These are phyloP conservation scores for Coccomyxa sp. DNA, from an alignment of 139 green algal genomes.

Conservation along the genomic window DNA sequence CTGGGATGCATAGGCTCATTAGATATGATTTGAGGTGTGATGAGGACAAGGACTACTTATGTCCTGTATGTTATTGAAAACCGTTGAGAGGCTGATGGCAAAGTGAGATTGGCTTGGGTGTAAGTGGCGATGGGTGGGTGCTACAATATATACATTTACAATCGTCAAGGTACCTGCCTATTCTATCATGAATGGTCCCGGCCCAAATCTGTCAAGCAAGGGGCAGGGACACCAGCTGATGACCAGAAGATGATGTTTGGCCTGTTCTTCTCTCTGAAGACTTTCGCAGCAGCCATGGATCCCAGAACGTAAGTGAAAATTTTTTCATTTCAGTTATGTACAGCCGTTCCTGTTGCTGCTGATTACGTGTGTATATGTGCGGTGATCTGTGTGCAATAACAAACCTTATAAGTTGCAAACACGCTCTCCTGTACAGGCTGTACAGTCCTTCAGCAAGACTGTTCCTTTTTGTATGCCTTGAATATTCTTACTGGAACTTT, in stretches of 20 bases:
- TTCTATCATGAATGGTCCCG: conserved; percentile 88
- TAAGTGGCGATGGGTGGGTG: conserved; percentile 27
- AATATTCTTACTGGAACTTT: background rate
- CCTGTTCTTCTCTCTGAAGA: conserved; percentile 86
- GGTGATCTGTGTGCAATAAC: too few relatives aligned
- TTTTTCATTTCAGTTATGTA: background rate
- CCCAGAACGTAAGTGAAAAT: conserved; percentile 54
- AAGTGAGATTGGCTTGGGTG: too few relatives aligned
- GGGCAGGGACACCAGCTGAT: conserved; percentile 61
- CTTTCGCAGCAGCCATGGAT: conserved; percentile 79
- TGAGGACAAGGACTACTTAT: too few relatives aligned
- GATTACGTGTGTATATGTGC: too few relatives aligned
- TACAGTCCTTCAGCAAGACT: background rate
- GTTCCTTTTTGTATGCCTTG: background rate
- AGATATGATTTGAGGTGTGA: too few relatives aligned
- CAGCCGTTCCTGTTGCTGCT: background rate
- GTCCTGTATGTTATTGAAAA: too few relatives aligned
- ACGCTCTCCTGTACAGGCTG: too few relatives aligned
- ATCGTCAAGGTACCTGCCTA: conserved; percentile 75
- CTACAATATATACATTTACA: conserved; percentile 83
- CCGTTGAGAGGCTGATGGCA: too few relatives aligned
- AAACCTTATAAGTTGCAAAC: too few relatives aligned
- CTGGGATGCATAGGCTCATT: too few relatives aligned
- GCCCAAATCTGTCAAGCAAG: conserved; percentile 65
- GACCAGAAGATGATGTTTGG: conserved; percentile 97